Conservation (phyloP, 345 rosid genomes). For the Linum usitatissimum region DNA sequence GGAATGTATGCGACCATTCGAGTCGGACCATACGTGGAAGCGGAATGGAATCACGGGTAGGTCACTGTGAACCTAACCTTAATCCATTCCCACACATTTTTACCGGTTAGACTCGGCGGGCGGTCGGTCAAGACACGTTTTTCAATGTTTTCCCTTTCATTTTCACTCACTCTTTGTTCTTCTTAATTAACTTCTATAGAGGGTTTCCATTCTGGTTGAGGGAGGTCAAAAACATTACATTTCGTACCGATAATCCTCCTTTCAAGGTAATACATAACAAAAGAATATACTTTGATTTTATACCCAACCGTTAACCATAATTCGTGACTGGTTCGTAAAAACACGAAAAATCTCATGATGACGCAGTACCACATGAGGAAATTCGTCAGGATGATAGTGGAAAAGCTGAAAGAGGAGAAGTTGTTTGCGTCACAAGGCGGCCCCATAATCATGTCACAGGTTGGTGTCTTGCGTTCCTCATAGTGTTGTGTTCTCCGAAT, state of each 20-base stretch:
- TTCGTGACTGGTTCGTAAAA: too few relatives aligned
- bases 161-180: not conserved
- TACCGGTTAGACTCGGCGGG: not conserved
- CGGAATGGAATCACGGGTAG: conserved; percentile 88
- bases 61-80: too few relatives aligned
- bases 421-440: conserved; percentile 85
- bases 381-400: conserved; percentile 43
- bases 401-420: conserved; percentile 50
- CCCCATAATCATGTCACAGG: conserved; percentile 83
- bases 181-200: conserved; percentile 21
- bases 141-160: not conserved
- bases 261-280: conserved; percentile 42
- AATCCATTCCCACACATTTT: too few relatives aligned
- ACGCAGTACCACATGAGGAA: conserved; percentile 50
- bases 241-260: conserved; percentile 60
- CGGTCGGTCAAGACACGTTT: not conserved
- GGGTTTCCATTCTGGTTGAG: conserved; percentile 81
- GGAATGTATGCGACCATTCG: conserved; percentile 72
- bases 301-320: too few relatives aligned
- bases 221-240: conserved; percentile 57
- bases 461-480: too few relatives aligned
- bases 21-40: conserved; percentile 73
- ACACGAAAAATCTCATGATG: too few relatives aligned
- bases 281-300: too few relatives aligned
- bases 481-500: not conserved